Evolutionary conservation across 2,329 filamentous ascomycete species (phyloP).

Genomic region (Elsinoe ampelina): DNA sequence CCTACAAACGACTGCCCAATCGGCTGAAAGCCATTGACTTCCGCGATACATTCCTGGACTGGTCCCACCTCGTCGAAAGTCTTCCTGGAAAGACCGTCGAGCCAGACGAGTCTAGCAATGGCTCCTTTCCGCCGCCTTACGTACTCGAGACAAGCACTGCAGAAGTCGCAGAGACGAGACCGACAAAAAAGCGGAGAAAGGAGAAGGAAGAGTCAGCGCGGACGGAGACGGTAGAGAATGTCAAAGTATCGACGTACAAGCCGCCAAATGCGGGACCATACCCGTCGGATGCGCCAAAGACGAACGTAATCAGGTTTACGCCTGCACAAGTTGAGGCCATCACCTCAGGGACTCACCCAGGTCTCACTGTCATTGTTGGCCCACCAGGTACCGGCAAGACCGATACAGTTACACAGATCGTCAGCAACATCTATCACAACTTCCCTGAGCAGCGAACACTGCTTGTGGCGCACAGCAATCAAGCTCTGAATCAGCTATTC

Average conservation of each 20-base stretch:
- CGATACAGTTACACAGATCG: slow-evolving; percentile 97
- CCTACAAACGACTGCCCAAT: slow-evolving; percentile 73
- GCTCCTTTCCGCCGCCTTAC: slow-evolving; percentile 79
- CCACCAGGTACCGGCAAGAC: slow-evolving; percentile 97
- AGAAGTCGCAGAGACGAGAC: slow-evolving; percentile 37
- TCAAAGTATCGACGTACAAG: slow-evolving; percentile 83
- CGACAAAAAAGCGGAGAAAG: slow-evolving; percentile 78
- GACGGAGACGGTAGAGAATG: slow-evolving; percentile 52
- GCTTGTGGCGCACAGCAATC: slow-evolving; percentile 92
- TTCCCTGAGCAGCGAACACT: slow-evolving; percentile 88
- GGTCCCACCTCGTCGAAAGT: slow-evolving; percentile 86
- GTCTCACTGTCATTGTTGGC: slow-evolving; percentile 85
- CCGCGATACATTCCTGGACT: slow-evolving; percentile 88
- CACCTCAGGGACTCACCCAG: slow-evolving; percentile 85
- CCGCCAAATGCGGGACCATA: slow-evolving; percentile 86
- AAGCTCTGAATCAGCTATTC: slow-evolving; percentile 94
- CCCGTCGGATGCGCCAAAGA: slow-evolving; percentile 68
- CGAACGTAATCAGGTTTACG: slow-evolving; percentile 81
- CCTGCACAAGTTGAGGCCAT: slow-evolving; percentile 87
- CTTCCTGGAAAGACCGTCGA: slow-evolving; percentile 82
- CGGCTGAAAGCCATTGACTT: slow-evolving; percentile 74
- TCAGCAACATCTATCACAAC: slow-evolving; percentile 98
- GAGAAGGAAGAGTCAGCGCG: slow-evolving; percentile 60
- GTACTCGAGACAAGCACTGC: slow-evolving; percentile 55
- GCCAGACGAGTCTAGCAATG: slow-evolving; percentile 59